These are phyloP conservation scores for Fomes fomentarius DNA, from an alignment of 1,284 basidiomycete species.

Conservation along the genomic window DNA sequence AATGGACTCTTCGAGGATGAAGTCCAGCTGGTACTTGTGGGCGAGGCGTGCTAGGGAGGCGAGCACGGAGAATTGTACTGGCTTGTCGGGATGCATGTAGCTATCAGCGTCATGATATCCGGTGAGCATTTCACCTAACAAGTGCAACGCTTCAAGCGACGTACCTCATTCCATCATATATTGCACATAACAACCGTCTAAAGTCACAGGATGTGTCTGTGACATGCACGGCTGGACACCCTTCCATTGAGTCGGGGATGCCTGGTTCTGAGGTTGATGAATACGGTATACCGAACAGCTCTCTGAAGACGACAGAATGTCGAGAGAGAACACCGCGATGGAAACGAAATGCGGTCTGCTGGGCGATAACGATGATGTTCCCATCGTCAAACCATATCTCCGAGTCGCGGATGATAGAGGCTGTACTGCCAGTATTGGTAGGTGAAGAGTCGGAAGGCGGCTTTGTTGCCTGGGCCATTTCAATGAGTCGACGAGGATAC, in stretches of 20 bases:
- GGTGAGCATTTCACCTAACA: no score
- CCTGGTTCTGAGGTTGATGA: background rate
- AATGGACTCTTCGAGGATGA: background rate
- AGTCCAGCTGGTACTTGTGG: slow-evolving; percentile 14
- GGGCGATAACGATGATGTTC: slow-evolving; percentile 2
- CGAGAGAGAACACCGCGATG: slow-evolving; percentile 1
- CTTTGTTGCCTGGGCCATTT: no score
- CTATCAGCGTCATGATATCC: background rate
- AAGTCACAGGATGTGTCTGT: background rate
- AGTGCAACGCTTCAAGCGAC: background rate
- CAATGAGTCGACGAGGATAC: no score
- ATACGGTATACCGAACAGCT: background rate
- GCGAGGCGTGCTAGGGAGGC: slow-evolving; percentile 2
- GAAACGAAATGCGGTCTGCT: background rate
- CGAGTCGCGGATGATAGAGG: no score
- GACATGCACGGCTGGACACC: background rate
- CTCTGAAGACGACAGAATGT: background rate
- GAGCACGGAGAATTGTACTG: background rate
- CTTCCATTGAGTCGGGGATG: background rate
- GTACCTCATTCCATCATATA: background rate
- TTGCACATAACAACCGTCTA: background rate
- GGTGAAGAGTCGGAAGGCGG: no score
- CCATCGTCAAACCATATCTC: slow-evolving; percentile 14
- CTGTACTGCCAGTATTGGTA: no score
- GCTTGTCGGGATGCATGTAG: background rate